Evolutionary conservation across 495 filamentous ascomycete species (phyloP).

Genomic region (Thozetella sp.): DNA sequence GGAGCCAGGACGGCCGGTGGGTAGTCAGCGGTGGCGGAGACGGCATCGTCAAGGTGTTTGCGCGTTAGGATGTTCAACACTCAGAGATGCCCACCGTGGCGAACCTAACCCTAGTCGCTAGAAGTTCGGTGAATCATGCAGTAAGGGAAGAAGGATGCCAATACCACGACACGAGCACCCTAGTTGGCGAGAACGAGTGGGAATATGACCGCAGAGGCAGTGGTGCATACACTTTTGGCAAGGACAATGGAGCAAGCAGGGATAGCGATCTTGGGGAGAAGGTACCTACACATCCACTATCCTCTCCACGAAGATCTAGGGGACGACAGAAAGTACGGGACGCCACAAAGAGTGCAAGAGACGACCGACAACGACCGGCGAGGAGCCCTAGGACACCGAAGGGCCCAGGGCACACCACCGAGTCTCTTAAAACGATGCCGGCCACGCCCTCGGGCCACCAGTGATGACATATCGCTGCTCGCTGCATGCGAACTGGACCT

Average conservation of each 20-base stretch:
- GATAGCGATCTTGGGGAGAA: not conserved
- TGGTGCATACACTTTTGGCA: not conserved
- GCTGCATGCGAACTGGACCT: no score
- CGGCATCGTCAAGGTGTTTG: slow-evolving; percentile 95
- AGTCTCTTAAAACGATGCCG: not conserved
- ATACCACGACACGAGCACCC: not conserved
- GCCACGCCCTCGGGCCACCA: not conserved
- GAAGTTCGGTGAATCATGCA: not conserved
- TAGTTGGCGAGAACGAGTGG: not conserved
- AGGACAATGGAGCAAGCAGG: no score
- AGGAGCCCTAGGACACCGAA: not conserved
- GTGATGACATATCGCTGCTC: no score
- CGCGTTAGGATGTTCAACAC: slow-evolving; percentile 32
- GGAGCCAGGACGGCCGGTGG: slow-evolving; percentile 92
- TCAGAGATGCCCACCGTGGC: not conserved
- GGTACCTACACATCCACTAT: not conserved
- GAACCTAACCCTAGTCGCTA: not conserved
- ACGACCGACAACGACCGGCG: not conserved
- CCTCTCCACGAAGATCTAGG: not conserved
- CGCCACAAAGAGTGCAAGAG: not conserved
- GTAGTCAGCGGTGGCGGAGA: slow-evolving; percentile 96
- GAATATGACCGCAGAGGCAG: not conserved
- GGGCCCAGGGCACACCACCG: no score
- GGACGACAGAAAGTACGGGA: not conserved
- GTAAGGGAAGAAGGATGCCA: not conserved